Percentiles rank a stretch among this genome's conserved stretches.
Evolutionary conservation across 805 yeast genomes (phyloP).

Genomic region (Candida alai): DNA sequence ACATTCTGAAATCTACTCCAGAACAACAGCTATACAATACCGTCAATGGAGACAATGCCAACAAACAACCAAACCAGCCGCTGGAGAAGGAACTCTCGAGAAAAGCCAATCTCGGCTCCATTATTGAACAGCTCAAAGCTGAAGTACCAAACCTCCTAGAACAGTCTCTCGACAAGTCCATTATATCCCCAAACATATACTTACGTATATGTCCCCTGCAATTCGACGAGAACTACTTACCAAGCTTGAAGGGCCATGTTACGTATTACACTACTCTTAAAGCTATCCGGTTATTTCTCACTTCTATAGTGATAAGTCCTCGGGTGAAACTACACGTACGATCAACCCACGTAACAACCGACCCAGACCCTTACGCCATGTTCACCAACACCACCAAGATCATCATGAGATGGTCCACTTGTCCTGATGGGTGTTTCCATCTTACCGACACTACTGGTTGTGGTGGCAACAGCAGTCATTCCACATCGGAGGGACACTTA

Average conservation of each 20-base stretch:
- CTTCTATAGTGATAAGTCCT: constrained; percentile 54
- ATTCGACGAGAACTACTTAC: constrained; percentile 45
- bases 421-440: constrained; percentile 50
- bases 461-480: constrained; percentile 10
- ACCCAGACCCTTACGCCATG: constrained; percentile 26
- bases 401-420: constrained; percentile 54
- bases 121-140: constrained; percentile 43
- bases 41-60: background rate
- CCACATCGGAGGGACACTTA: constrained; percentile 36
- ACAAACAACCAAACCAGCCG: constrained; percentile 1
- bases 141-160: constrained; percentile 51
- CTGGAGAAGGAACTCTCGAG: constrained; percentile 22
- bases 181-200: constrained; percentile 44
- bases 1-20: background rate
- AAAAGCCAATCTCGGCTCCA: constrained; percentile 52
- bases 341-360: constrained; percentile 25
- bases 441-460: constrained; percentile 19
- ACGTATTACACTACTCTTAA: constrained; percentile 56
- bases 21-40: background rate
- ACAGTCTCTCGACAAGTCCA: constrained; percentile 39
- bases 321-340: constrained; percentile 51
- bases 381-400: constrained; percentile 46
- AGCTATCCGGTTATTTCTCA: constrained; percentile 50
- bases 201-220: constrained; percentile 57
- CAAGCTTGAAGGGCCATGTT: constrained; percentile 51